Base-by-base conservation (phyloP, 192 early-diverging fungal species). In the Oehlia diaphana region DNA sequence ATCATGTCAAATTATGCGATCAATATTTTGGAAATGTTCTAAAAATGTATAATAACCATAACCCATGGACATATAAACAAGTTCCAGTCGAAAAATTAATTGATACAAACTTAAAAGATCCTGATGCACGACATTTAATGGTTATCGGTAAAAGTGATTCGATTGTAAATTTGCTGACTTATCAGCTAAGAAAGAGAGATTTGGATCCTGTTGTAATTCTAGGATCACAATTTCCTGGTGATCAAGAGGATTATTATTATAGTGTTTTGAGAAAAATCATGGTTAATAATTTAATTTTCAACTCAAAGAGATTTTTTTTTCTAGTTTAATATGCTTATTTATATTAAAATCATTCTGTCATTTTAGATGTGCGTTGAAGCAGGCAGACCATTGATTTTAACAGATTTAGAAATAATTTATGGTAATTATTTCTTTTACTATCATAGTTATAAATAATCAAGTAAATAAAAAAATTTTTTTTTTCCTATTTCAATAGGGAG, bases 281-380 rank as follows among this genome's bases (percentile, higher is more conserved):
- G 73, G 73, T 74, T 62, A 62, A 8, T 19, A 31, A 31, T 74
- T 3, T 9, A 9, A 26, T 61, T 28, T 35, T 62, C 12, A 21
- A 37, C 21, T 74, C 5, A 9, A 44, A 44, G 2, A 21, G 21
- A 53, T 47, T 12, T 47, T 31, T 31, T 31, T 31, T 31, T 31
- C 26, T 26, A 26, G 26, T 26, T 26, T 53, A 16, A 62, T 16
- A 5, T 42, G 39, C 39, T 42, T 42, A 42, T 42, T 6, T 42
- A 8, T 7, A 42, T n/a, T 72, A 19, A 14, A 3, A 14, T 37
- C 62, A 5, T 19, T 72, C 19, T 6, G 10, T 19, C 6, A 4
- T 28, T 74, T 28, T 77, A 73, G 66, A 79, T 74, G 78, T 79
- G 78, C 31, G 78, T 79, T 26, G 70, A 79, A 70, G 37, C 50